Evolutionary conservation across 345 rosid species (phyloP), one percentile per base, ranked within the genome.

Genomic region (Atalantia buxifolia): DNA sequence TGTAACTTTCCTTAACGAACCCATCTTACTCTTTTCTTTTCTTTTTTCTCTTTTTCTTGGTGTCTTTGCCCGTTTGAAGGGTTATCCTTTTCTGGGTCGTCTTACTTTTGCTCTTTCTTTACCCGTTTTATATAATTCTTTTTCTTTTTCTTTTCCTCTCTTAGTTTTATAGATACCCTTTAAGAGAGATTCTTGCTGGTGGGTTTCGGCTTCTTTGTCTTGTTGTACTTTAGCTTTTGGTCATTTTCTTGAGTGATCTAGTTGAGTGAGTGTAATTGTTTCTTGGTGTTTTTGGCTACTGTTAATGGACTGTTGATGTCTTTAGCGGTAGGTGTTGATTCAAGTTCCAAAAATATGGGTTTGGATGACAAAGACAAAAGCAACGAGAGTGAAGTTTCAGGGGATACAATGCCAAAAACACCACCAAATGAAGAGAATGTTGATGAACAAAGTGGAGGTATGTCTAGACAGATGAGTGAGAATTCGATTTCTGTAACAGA

Each of bases 271-370:
- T 59, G 48, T 18, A 45, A 25, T 18, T 38, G 13, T 56, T 21
- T 61, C 27, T 50, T 55, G n/a, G 56, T 35, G 45, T 68, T 79
- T 61, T 62, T 18, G 69, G 30, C 70, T 30, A 22, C 53, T 65
- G 70, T 84, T 77, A 42, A 81, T 81, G 87, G 77, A 80, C 83
- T 75, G 73, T 81, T 87, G 86, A 81, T 85, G 83, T 85, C 90
- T 75, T 78, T 82, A 81, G 77, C 78, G 33, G 82, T 81, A 68
- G 87, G 85, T 63, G 79, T 64, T 71, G 80, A 73, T 78, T 87
- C 87, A 69, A 79, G 69, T 80, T 27, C 76, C 80, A 75, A 69
- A 60, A 80, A 28, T 75, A 85, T 88, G 91, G 91, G 88, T 71
- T 82, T 74, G 71, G 87, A 82, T 61, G 88, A 83, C 56, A 78